Percentiles rank a stretch among this genome's conserved stretches.
These are phyloP conservation scores for Talaromyces liani DNA, from an alignment of 495 filamentous ascomycete species.

Conservation along the genomic window DNA sequence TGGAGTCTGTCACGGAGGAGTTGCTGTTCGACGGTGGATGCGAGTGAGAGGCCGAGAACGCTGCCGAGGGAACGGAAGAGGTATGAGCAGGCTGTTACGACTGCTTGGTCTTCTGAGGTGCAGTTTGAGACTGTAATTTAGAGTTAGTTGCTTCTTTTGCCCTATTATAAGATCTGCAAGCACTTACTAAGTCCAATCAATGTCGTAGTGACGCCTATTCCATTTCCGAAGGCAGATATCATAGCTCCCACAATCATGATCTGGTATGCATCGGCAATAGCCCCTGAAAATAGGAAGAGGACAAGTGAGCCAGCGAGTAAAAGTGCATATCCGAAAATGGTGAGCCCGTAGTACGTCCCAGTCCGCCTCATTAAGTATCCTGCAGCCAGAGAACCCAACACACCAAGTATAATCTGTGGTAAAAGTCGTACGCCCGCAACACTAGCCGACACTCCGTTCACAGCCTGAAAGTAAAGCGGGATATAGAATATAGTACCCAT, in stretches of 20 bases:
- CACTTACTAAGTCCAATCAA: slow-evolving; percentile 53
- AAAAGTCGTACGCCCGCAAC: slow-evolving; percentile 59
- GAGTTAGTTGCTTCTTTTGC: neutral
- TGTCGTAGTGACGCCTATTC: slow-evolving; percentile 64
- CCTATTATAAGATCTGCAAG: neutral
- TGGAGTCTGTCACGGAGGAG: slow-evolving; percentile 53
- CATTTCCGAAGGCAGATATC: slow-evolving; percentile 51
- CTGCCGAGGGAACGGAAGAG: slow-evolving; percentile 80
- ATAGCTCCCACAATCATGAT: slow-evolving; percentile 52
- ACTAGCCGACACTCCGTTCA: slow-evolving; percentile 58
- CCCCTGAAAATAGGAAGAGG: slow-evolving; percentile 56
- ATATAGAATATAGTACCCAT: slow-evolving; percentile 65
- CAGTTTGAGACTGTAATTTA: slow-evolving; percentile 60
- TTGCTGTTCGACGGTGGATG: slow-evolving; percentile 69
- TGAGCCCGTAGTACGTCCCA: slow-evolving; percentile 74
- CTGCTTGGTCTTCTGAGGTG: slow-evolving; percentile 58
- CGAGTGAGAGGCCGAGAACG: slow-evolving; percentile 63
- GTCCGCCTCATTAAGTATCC: slow-evolving; percentile 69
- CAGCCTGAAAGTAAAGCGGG: slow-evolving; percentile 74
- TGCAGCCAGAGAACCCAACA: slow-evolving; percentile 60
- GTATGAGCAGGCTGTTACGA: slow-evolving; percentile 79
- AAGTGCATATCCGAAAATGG: slow-evolving; percentile 46
- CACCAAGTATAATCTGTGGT: slow-evolving; percentile 55
- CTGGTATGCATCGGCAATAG: slow-evolving; percentile 29
- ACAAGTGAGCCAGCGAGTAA: slow-evolving; percentile 45